Base-by-base conservation (phyloP, 2,329 filamentous ascomycete genomes). In the Aphanocladium album region DNA sequence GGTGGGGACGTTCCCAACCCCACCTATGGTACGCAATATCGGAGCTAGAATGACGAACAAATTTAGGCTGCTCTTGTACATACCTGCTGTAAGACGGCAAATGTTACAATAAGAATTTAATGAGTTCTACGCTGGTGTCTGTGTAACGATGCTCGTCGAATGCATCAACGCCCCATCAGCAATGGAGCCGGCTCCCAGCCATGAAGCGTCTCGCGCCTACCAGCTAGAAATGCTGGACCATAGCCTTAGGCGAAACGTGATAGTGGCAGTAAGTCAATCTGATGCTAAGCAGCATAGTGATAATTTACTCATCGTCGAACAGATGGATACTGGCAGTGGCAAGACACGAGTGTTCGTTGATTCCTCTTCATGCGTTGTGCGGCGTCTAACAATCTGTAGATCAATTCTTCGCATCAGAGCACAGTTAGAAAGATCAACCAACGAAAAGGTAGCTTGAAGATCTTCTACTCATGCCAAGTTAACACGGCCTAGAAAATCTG, bases 321-420 rank as follows among this genome's bases (percentile, higher is more conserved):
- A 89, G 87, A 91, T 92, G 89, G 88, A 90, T 63, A 92, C 89
- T 0, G 89, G 89, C 1, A 90, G 84, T 64, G 89, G 89, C 3
- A 93, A 92, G 71, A 92, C 89, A 3, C 85, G 88, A 64, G 83
- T 92, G 88, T 90, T 80, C 74, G 81, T 73, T 12, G 27, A 5
- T 19, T 55, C n/a, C 50, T 43, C 16, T 27, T 9, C 16, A 23
- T 6, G 27, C 45, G 37, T 53, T 37, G 33, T 52, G n/a, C 1
- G 30, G 27, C 63, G 73, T 63, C 73, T 56, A 23, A 9, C 21
- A 5, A 19, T 53, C 1, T 53, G 19, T 60, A 90, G 87, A 56
- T 88, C 89, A 23, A 78, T 89, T 11, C 76, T 90, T 60, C 84
- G 89, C 17, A 90, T 90, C 46, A 79, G 80, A 63, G 78, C 76